These are phyloP conservation scores for Sporothrix phasma DNA, from an alignment of 2,329 filamentous ascomycete species.

Conservation along the genomic window DNA sequence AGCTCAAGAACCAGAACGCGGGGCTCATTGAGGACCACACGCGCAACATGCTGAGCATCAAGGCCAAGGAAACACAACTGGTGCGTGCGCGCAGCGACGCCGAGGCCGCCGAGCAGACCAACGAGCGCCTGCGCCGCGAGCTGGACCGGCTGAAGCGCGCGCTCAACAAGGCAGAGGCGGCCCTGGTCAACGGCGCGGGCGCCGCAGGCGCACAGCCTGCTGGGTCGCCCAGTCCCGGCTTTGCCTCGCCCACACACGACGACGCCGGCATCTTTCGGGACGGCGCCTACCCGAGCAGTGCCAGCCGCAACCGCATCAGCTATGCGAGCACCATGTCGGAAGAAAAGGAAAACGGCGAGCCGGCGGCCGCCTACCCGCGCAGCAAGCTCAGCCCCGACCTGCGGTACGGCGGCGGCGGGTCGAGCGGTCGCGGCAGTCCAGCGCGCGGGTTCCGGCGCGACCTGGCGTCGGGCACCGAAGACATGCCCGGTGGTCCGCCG, in stretches of 20 bases:
- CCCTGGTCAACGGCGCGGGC: constrained; percentile 7
- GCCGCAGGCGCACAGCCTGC: no score
- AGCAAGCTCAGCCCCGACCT: constrained; percentile 48
- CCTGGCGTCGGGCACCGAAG: constrained; percentile 15
- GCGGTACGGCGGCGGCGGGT: constrained; percentile 33
- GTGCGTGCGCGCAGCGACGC: constrained; percentile 84
- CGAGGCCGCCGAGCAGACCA: constrained; percentile 77
- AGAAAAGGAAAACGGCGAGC: constrained; percentile 64
- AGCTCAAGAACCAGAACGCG: constrained; percentile 94
- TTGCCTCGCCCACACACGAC: constrained; percentile 46
- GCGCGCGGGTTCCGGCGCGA: constrained; percentile 43
- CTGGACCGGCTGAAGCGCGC: constrained; percentile 91
- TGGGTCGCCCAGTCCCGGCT: constrained; percentile 24
- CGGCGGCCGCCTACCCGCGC: constrained; percentile 30
- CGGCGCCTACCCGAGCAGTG: constrained; percentile 28
- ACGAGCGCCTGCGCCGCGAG: constrained; percentile 75
- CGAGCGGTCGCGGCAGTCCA: constrained; percentile 50
- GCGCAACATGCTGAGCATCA: constrained; percentile 87
- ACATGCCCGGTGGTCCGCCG: constrained; percentile 15
- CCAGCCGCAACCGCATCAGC: constrained; percentile 44
- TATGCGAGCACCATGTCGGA: constrained; percentile 59
- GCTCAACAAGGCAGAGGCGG: constrained; percentile 50
- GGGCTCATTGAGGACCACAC: constrained; percentile 96
- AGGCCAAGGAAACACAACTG: constrained; percentile 95
- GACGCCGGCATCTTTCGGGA: constrained; percentile 53